Conservation (phyloP, 805 yeast species). For the Zygosaccharomyces lentus region DNA sequence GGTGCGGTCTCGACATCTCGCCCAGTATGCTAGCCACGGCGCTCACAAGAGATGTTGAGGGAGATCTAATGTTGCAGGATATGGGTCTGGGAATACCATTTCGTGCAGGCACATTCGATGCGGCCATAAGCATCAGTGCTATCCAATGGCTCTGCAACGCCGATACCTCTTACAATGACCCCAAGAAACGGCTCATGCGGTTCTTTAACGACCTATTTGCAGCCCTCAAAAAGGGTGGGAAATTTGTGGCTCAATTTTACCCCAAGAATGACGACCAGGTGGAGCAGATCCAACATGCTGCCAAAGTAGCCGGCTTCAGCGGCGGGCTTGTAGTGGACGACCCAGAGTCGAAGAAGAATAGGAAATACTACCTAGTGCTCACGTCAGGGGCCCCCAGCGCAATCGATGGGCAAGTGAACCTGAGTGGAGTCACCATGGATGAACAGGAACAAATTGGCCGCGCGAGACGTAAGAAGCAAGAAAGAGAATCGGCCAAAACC, state of each 20-base stretch:
- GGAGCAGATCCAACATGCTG: constrained; percentile 71
- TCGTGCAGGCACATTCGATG: constrained; percentile 94
- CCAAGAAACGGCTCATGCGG: constrained; percentile 69
- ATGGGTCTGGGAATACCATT: constrained; percentile 94
- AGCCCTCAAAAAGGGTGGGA: constrained; percentile 85
- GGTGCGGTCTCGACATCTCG: constrained; percentile 96
- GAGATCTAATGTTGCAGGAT: constrained; percentile 87
- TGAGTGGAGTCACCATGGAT: constrained; percentile 79
- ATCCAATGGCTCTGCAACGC: constrained; percentile 99
- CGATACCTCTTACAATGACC: constrained; percentile 76
- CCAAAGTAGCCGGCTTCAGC: constrained; percentile 91
- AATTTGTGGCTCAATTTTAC: constrained; percentile 95
- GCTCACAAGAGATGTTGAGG: constrained; percentile 85
- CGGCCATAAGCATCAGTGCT: constrained; percentile 90
- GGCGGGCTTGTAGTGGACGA: constrained; percentile 95
- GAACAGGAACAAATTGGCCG: constrained; percentile 40
- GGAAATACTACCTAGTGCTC: constrained; percentile 83
- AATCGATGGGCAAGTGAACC: constrained; percentile 67
- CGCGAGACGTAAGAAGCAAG: constrained; percentile 35
- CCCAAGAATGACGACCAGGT: constrained; percentile 87
- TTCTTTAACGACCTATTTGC: constrained; percentile 90
- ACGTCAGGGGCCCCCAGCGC: constrained; percentile 65
- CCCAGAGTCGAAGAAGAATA: constrained; percentile 86
- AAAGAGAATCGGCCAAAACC: constrained; percentile 70
- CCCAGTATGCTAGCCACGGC: constrained; percentile 96